Evolutionary conservation across 441 rosid genomes (phyloP).

Genomic region (Erodium moschatum): DNA sequence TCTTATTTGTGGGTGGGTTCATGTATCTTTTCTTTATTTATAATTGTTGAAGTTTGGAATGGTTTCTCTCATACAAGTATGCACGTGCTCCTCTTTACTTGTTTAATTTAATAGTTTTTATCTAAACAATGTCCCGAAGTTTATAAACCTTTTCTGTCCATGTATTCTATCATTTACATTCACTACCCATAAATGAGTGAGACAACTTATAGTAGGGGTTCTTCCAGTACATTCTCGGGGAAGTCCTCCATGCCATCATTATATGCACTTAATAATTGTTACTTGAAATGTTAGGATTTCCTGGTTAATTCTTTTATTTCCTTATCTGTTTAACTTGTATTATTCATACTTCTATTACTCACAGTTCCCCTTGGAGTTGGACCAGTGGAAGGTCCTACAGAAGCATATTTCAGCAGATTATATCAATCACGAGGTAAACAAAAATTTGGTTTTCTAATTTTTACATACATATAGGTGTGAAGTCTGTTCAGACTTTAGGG

Average conservation of each 20-base stretch:
- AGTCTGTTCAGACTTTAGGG: constrained; percentile 8
- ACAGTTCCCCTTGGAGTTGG: constrained; percentile 84
- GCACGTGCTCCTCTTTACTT: too few relatives aligned
- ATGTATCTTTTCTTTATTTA: too few relatives aligned
- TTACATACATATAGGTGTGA: neutral
- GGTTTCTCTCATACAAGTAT: too few relatives aligned
- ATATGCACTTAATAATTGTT: constrained; percentile 3
- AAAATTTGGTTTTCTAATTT: constrained; percentile 4
- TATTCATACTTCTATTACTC: constrained; percentile 19
- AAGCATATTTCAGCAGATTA: constrained; percentile 80
- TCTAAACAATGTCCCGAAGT: too few relatives aligned
- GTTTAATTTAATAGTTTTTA: too few relatives aligned
- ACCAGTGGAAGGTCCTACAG: constrained; percentile 74
- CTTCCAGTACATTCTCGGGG: too few relatives aligned
- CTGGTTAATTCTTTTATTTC: constrained; percentile 19
- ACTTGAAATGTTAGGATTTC: constrained; percentile 3
- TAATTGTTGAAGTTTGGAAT: too few relatives aligned
- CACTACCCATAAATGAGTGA: too few relatives aligned
- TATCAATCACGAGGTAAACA: constrained; percentile 64
- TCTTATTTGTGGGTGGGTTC: too few relatives aligned
- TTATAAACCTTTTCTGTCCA: too few relatives aligned
- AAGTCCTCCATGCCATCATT: neutral
- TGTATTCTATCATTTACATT: too few relatives aligned
- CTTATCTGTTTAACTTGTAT: constrained; percentile 10
- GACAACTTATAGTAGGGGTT: too few relatives aligned